Conservation (phyloP, 768 basidiomycete species). For the Lactifluus subvellereus region DNA sequence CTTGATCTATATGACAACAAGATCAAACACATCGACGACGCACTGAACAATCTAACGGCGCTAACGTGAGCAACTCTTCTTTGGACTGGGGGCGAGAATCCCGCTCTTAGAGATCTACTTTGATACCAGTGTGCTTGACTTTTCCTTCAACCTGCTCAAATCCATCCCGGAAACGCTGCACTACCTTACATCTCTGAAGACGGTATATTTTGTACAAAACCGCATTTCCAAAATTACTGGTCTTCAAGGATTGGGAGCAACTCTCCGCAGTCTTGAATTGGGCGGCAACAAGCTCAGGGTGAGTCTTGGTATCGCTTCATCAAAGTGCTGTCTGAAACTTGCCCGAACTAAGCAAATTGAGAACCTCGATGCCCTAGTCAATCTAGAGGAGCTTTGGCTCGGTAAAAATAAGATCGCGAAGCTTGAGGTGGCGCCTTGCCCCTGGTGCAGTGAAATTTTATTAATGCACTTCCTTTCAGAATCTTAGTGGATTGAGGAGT, state of each 20-base stretch:
- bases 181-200: conserved; percentile 55
- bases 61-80: conserved; percentile 45
- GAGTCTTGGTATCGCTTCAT: conserved; percentile 29
- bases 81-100: background rate
- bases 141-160: conserved; percentile 91
- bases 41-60: conserved; percentile 50
- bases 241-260: conserved; percentile 47
- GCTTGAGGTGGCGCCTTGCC: conserved; percentile 56
- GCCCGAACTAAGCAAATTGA: conserved; percentile 65
- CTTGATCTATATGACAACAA: conserved; percentile 96
- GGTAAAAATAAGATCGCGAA: conserved; percentile 96
- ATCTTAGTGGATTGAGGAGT: conserved; percentile 59
- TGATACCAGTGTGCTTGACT: conserved; percentile 64
- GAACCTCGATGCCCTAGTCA: conserved; percentile 69
- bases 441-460: background rate
- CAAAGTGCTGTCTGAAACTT: conserved; percentile 6
- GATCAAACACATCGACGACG: conserved; percentile 65
- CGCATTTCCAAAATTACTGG: conserved; percentile 77
- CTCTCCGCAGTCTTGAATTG: conserved; percentile 78
- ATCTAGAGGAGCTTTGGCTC: conserved; percentile 90
- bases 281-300: conserved; percentile 92
- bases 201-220: conserved; percentile 95
- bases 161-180: conserved; percentile 58
- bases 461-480: conserved; percentile 38
- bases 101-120: background rate